A percentile compares a stretch with the other conserved stretches of the same genome.
These are phyloP conservation scores for Lepiota venenata DNA, from an alignment of 768 basidiomycete genomes.

Conservation along the genomic window DNA sequence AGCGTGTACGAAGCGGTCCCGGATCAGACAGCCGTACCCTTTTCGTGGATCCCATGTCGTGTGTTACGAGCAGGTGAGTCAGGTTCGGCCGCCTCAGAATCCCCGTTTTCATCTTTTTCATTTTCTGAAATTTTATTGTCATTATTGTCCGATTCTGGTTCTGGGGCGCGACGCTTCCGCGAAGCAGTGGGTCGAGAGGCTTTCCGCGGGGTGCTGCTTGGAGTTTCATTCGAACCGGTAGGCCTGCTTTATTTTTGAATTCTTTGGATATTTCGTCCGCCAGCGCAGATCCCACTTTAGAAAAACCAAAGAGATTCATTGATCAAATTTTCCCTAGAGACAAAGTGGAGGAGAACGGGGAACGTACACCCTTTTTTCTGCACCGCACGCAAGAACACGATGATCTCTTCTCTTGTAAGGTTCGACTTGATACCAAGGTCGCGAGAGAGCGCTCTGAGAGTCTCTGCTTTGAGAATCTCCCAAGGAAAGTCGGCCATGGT, in stretches of 20 bases:
- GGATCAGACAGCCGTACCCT: slow-evolving; percentile 7
- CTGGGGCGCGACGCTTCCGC: slow-evolving; percentile 5
- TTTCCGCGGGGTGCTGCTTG: neutral
- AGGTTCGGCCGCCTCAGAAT: neutral
- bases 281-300: slow-evolving; percentile 7
- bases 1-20: neutral
- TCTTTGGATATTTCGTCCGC: slow-evolving; percentile 1
- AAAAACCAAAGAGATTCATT: neutral
- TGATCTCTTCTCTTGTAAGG: slow-evolving; percentile 3
- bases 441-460: neutral
- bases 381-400: slow-evolving; percentile 6
- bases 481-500: slow-evolving; percentile 10
- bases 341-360: neutral
- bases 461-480: slow-evolving; percentile 11
- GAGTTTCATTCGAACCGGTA: too few relatives aligned
- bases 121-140: slow-evolving; percentile 1
- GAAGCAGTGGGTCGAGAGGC: neutral
- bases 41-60: neutral
- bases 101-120: neutral
- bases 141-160: neutral
- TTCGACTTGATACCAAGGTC: slow-evolving; percentile 6
- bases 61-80: neutral
- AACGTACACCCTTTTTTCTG: slow-evolving; percentile 10
- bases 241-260: neutral
- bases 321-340: too few relatives aligned